Evolutionary conservation across 1,139 yeast species (phyloP).

Genomic region (Sugiyamaella xylanicola): DNA sequence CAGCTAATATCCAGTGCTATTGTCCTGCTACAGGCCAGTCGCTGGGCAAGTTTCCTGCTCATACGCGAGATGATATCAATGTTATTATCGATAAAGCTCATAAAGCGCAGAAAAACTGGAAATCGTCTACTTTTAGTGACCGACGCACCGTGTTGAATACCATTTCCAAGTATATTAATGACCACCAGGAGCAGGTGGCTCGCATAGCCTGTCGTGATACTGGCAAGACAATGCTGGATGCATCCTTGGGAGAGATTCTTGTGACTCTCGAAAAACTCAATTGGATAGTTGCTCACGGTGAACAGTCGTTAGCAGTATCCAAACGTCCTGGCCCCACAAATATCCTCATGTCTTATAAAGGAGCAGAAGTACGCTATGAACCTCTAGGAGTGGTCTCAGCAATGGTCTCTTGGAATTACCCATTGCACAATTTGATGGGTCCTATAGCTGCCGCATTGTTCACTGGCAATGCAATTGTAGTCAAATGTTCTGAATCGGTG

Average conservation of each 20-base stretch:
- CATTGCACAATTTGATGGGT: constrained; percentile 84
- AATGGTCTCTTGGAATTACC: constrained; percentile 94
- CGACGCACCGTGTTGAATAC: constrained; percentile 73
- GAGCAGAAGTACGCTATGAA: constrained; percentile 90
- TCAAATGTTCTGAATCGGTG: constrained; percentile 94
- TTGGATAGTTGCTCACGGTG: constrained; percentile 89
- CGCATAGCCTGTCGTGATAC: constrained; percentile 94
- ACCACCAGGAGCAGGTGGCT: constrained; percentile 84
- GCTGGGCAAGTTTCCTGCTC: constrained; percentile 69
- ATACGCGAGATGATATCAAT: constrained; percentile 70
- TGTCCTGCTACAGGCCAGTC: constrained; percentile 97
- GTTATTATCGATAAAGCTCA: constrained; percentile 62
- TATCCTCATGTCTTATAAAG: constrained; percentile 76
- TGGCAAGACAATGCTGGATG: constrained; percentile 94
- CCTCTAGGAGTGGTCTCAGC: constrained; percentile 90
- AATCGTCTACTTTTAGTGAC: constrained; percentile 57
- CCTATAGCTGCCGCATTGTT: constrained; percentile 87
- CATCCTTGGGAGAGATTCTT: constrained; percentile 89
- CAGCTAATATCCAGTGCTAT: constrained; percentile 71
- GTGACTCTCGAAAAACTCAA: constrained; percentile 89
- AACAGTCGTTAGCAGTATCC: constrained; percentile 65
- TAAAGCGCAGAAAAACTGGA: constrained; percentile 53
- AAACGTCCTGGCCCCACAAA: constrained; percentile 86
- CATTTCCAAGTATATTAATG: constrained; percentile 67
- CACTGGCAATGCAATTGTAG: constrained; percentile 86